Evolutionary conservation across 352 stramenopile genomes (phyloP).

Genomic region (Phytophthora fragariae): DNA sequence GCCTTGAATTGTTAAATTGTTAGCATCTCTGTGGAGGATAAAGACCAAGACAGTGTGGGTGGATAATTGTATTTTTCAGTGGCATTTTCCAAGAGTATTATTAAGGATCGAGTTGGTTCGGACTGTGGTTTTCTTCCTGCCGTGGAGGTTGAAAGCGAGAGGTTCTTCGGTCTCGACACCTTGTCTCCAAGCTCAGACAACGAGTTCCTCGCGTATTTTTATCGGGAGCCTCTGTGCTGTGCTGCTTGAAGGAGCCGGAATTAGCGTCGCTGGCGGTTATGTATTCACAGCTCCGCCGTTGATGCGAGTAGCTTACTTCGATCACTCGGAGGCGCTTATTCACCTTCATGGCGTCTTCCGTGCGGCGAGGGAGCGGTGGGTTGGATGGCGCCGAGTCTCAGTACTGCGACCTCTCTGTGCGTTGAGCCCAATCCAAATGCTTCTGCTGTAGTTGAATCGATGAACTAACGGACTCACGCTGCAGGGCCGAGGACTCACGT

Average conservation of each 20-base stretch:
- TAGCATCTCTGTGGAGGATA: too few relatives aligned
- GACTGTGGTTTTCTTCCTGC: too few relatives aligned
- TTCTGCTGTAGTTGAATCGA: neutral
- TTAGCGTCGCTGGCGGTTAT: slow-evolving; percentile 20
- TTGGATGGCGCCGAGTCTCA: slow-evolving; percentile 68
- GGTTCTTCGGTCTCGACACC: neutral
- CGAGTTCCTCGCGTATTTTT: slow-evolving; percentile 20
- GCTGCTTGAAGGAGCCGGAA: slow-evolving; percentile 7
- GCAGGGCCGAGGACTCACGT: slow-evolving; percentile 64
- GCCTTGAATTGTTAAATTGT: too few relatives aligned
- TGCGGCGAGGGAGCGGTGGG: slow-evolving; percentile 52
- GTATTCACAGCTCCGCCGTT: slow-evolving; percentile 7
- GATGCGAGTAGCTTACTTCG: slow-evolving; percentile 2
- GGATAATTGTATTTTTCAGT: too few relatives aligned
- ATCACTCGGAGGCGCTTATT: neutral
- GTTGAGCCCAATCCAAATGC: slow-evolving; percentile 1
- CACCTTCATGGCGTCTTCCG: slow-evolving; percentile 28
- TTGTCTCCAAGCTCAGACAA: slow-evolving; percentile 1
- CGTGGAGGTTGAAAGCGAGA: neutral
- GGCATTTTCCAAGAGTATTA: too few relatives aligned
- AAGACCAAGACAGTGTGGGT: too few relatives aligned
- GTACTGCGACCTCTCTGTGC: slow-evolving; percentile 73
- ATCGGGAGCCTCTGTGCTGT: neutral
- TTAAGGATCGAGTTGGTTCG: too few relatives aligned
- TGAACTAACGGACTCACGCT: slow-evolving; percentile 9